Conservation (phyloP, 345 rosid species). For the Theobroma cacao region DNA sequence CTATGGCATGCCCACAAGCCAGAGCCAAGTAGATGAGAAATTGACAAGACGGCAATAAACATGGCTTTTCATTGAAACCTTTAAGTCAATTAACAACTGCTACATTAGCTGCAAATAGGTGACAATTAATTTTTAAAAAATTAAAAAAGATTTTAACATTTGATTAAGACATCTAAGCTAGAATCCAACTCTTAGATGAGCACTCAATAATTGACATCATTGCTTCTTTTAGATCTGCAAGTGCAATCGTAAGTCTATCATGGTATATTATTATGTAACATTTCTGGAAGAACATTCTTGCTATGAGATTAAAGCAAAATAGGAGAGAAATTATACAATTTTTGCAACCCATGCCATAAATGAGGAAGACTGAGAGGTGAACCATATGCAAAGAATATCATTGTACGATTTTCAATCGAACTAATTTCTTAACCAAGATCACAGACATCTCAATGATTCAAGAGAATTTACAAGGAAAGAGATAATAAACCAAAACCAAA, state of each 20-base stretch:
- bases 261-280: background rate
- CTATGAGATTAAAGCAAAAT: constrained; percentile 10
- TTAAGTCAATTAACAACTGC: background rate
- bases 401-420: constrained; percentile 26
- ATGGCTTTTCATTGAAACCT: background rate
- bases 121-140: background rate
- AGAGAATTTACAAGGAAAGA: constrained; percentile 41
- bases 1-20: background rate
- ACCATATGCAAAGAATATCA: constrained; percentile 10
- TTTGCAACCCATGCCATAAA: background rate
- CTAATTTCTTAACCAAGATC: constrained; percentile 29
- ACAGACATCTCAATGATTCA: constrained; percentile 24
- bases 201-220: constrained; percentile 7
- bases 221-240: background rate
- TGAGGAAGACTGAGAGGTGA: background rate
- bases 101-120: background rate
- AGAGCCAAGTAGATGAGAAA: background rate
- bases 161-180: constrained; percentile 13
- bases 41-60: background rate
- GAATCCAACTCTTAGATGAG: background rate
- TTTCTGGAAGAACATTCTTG: background rate
- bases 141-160: background rate
- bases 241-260: background rate
- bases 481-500: constrained; percentile 16
- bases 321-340: background rate